Percentiles rank a stretch among this genome's conserved stretches.
phyloP scores from a whole-genome alignment of 495 filamentous ascomycete genomes.

The Opeltia flavorubescens region DNA sequence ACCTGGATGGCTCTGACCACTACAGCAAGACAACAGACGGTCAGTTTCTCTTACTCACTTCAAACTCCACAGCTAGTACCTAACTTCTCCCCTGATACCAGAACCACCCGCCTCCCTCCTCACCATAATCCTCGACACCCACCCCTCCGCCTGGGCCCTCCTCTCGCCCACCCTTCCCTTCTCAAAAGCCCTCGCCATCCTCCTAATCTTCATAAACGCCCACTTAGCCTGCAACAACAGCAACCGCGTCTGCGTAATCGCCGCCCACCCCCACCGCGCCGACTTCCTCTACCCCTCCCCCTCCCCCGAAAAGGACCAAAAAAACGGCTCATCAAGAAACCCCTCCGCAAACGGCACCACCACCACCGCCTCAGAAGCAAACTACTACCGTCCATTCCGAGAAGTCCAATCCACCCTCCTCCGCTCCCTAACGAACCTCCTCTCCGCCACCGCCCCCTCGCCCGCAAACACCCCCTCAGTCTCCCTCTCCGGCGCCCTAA shows the following conservation, averaged over 20 bases:
- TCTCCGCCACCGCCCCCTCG: conserved; percentile 44
- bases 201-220: conserved; percentile 92
- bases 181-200: conserved; percentile 69
- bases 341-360: conserved; percentile 12
- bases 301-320: background rate
- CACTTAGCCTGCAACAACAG: conserved; percentile 86
- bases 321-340: background rate
- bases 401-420: conserved; percentile 69
- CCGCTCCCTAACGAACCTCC: conserved; percentile 50
- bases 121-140: conserved; percentile 88
- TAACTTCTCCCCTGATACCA: conserved; percentile 16
- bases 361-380: conserved; percentile 37
- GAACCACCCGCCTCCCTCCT: conserved; percentile 73
- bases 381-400: conserved; percentile 89
- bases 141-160: conserved; percentile 84
- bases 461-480: conserved; percentile 55
- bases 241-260: conserved; percentile 85
- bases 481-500: conserved; percentile 81
- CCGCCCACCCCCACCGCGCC: conserved; percentile 71
- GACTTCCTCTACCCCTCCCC: conserved; percentile 72
- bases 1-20: conserved; percentile 80
- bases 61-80: background rate
- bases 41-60: conserved; percentile 14
- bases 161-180: conserved; percentile 66
- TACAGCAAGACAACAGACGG: conserved; percentile 47